These are phyloP conservation scores for Pythium rhizo-oryzae DNA, from an alignment of 352 stramenopile genomes.

Conservation along the genomic window DNA sequence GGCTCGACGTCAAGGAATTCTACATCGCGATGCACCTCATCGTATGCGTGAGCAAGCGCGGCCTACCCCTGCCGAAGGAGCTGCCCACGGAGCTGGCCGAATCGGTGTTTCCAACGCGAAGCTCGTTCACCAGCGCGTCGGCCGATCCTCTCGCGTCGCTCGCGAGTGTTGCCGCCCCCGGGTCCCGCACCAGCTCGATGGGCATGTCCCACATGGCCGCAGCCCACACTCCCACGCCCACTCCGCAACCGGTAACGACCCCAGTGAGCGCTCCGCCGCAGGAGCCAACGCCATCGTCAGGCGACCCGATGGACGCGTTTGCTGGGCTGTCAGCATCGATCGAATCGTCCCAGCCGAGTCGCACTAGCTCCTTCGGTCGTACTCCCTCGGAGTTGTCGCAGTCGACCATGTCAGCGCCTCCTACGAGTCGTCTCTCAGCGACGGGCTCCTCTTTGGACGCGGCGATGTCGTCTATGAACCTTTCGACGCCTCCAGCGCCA, in stretches of 20 bases:
- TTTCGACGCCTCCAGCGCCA: not conserved
- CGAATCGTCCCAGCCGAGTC: constrained; percentile 33
- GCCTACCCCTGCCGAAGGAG: constrained; percentile 66
- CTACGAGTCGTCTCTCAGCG: not conserved
- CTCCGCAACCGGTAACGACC: not conserved
- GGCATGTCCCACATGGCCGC: constrained; percentile 10
- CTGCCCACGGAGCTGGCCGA: constrained; percentile 73
- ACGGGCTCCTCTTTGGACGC: not conserved
- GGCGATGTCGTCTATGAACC: constrained; percentile 5
- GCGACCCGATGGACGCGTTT: constrained; percentile 63
- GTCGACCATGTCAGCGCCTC: not conserved
- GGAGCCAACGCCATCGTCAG: not conserved
- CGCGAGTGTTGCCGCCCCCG: not conserved
- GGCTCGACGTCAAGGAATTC: constrained; percentile 93
- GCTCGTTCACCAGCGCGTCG: constrained; percentile 20
- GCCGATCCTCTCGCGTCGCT: constrained; percentile 5
- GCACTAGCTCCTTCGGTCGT: constrained; percentile 14
- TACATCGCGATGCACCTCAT: constrained; percentile 97
- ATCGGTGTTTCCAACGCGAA: constrained; percentile 51
- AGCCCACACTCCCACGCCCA: not conserved
- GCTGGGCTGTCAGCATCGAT: constrained; percentile 41
- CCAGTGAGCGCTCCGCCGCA: not conserved
- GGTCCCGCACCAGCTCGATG: constrained; percentile 24
- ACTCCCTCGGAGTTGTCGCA: constrained; percentile 15
- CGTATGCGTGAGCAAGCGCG: constrained; percentile 94